These are phyloP conservation scores for Globisporangium spinosum DNA, from an alignment of 352 stramenopile genomes.

Conservation along the genomic window DNA sequence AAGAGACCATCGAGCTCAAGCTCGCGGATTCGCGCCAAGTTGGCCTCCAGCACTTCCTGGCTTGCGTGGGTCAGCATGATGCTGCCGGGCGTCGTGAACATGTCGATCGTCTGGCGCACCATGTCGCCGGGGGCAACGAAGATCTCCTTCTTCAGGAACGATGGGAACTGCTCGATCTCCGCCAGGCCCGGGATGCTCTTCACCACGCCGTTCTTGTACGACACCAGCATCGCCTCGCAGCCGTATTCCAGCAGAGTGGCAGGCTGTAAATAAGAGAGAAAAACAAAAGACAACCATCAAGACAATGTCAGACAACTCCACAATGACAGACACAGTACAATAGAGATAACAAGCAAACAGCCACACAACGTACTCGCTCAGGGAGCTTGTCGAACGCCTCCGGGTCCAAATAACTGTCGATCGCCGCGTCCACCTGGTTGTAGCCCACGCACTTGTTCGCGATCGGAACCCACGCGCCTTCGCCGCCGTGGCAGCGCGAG, in stretches of 20 bases:
- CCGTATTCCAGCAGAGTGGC: constrained; percentile 77
- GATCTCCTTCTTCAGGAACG: constrained; percentile 91
- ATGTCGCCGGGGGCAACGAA: constrained; percentile 77
- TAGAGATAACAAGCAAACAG: constrained; percentile 6
- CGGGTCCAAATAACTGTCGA: constrained; percentile 75
- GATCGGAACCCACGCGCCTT: constrained; percentile 93
- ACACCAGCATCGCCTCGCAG: constrained; percentile 93
- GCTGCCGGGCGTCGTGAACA: constrained; percentile 93
- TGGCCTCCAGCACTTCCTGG: constrained; percentile 72
- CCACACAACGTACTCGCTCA: constrained; percentile 36
- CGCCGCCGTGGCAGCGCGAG: constrained; percentile 93
- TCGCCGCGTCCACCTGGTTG: constrained; percentile 90
- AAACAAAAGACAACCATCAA: background rate
- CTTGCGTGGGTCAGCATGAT: constrained; percentile 93
- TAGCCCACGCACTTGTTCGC: constrained; percentile 90
- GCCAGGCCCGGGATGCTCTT: constrained; percentile 86
- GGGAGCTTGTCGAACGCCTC: constrained; percentile 58
- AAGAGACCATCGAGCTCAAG: constrained; percentile 75
- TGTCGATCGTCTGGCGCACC: constrained; percentile 91
- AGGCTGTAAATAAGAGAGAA: constrained; percentile 29
- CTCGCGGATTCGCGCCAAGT: constrained; percentile 90
- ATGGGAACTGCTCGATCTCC: constrained; percentile 90
- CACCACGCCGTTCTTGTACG: constrained; percentile 90
- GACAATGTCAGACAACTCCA: background rate
- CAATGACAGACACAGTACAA: background rate